Evolutionary conservation across 192 early-diverging fungal genomes (phyloP).

Genomic region (Backusella tarrabulga): DNA sequence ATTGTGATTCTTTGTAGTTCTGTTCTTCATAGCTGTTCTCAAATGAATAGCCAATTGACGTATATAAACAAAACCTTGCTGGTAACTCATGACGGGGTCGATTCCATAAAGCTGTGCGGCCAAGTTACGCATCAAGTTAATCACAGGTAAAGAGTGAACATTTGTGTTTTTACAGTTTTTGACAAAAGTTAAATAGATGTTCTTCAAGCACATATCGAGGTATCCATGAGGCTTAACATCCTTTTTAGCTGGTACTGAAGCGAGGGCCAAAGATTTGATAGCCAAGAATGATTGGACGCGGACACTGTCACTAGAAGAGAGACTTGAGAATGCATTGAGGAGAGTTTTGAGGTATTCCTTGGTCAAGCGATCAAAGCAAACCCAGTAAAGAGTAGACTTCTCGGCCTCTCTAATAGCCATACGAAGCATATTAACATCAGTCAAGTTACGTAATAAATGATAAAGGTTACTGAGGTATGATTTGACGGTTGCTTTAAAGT

Average conservation of each 20-base stretch:
- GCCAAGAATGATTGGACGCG: slow-evolving; percentile 83
- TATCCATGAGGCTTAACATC: slow-evolving; percentile 34
- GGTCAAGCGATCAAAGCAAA: slow-evolving; percentile 75
- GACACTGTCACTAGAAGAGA: slow-evolving; percentile 61
- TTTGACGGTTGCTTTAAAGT: slow-evolving; percentile 75
- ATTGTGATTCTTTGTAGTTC: slow-evolving; percentile 73
- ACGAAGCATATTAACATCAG: slow-evolving; percentile 80
- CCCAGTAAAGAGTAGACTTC: slow-evolving; percentile 71
- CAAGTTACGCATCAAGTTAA: slow-evolving; percentile 92
- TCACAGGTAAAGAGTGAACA: slow-evolving; percentile 73
- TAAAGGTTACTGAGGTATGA: slow-evolving; percentile 77
- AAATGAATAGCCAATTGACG: slow-evolving; percentile 92
- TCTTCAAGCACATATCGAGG: slow-evolving; percentile 74
- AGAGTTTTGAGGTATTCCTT: slow-evolving; percentile 81
- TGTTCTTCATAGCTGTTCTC: slow-evolving; percentile 70
- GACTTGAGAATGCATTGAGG: slow-evolving; percentile 50
- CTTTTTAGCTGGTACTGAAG: slow-evolving; percentile 24
- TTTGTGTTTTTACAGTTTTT: slow-evolving; percentile 75
- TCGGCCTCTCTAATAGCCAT: slow-evolving; percentile 85
- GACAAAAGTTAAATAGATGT: slow-evolving; percentile 81
- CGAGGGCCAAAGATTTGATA: slow-evolving; percentile 70
- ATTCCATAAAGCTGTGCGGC: slow-evolving; percentile 86
- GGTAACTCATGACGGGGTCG: slow-evolving; percentile 80
- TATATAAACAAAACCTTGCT: slow-evolving; percentile 90
- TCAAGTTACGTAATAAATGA: slow-evolving; percentile 77